Base-by-base conservation (phyloP, 1,284 basidiomycete genomes). In the Chalciporus piperatoides region DNA sequence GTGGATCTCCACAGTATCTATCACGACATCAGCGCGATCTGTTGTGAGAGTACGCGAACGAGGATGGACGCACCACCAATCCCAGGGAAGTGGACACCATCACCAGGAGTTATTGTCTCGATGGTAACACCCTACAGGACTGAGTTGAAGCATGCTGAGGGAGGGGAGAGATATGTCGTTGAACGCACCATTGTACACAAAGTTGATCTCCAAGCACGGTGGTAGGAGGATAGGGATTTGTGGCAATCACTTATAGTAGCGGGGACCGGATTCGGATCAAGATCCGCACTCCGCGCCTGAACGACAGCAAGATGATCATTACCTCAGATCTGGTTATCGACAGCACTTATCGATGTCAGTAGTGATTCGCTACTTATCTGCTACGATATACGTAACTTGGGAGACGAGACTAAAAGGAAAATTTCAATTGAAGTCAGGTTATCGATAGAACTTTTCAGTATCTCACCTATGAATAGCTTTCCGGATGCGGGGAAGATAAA, bases 241-340 rank as follows among this genome's bases (percentile, higher is more conserved):
- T 67, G 65, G 68, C 68, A 60, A 61, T 56, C 50, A 72, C 74
- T 80, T 80, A 81, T 79, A 80, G 61, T 63, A 63, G 67, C 55
- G 62, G 67, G 67, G 66, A 67, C 78, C 76, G 77, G 76, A 73
- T 76, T 72, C 79, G 79, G 83, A 85, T 84, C 83, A 82, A 79
- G 83, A 84, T 84, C 80, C 77, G 78, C 33, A 35, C 33, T 35
- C 33, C 33, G 33, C 33, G n/a, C n/a, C 32, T 35, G 33, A 35
- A 17, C 33, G 33, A 15, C 33, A 17, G 33, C 15, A n/a, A 15
- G n/a, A 9, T 17, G 15, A 35, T 38, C 38, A 49, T 36, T 45
- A 61, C 51, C 44, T 52, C 52, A n/a, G n/a, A 47, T 54, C 49
- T 37, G 41, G 63, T 68, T 65, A 67, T 64, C 66, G 62, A 68